Evolutionary conservation across 1,284 basidiomycete species (phyloP).

Genomic region (Neolentinus lepideus): DNA sequence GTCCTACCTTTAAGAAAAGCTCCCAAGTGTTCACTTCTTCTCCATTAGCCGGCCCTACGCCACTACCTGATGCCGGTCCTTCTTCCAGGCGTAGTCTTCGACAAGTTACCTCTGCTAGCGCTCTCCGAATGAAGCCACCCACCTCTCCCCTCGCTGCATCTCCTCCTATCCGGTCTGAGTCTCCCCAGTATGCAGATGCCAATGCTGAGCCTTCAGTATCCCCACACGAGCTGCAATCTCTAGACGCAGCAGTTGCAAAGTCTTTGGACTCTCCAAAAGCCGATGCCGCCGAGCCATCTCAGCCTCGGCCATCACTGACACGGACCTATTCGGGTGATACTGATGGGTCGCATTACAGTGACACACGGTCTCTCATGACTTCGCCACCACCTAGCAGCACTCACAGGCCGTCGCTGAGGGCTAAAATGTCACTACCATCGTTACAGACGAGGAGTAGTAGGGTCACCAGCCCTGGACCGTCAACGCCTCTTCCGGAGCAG

Average conservation of each 20-base stretch:
- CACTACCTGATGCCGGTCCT: neutral
- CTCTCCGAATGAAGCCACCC: neutral
- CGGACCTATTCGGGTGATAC: conserved; percentile 15
- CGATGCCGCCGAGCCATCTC: conserved; percentile 5
- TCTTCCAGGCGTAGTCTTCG: conserved; percentile 8
- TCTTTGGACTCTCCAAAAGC: conserved; percentile 1
- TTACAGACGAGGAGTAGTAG: conserved; percentile 37
- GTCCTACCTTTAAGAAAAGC: neutral
- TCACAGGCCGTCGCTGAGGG: conserved; percentile 31
- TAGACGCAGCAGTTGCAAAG: conserved; percentile 3
- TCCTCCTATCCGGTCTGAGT: neutral
- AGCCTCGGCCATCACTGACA: conserved; percentile 10
- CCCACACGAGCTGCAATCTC: neutral
- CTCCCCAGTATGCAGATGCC: neutral
- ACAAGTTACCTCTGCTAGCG: conserved; percentile 12
- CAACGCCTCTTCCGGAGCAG: conserved; percentile 20
- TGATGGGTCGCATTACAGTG: conserved; percentile 14
- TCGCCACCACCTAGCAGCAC: conserved; percentile 11
- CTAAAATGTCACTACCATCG: conserved; percentile 53
- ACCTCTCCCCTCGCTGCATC: neutral
- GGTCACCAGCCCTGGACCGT: conserved; percentile 16
- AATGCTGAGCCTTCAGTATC: neutral
- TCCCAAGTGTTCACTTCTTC: neutral
- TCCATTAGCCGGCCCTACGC: neutral
- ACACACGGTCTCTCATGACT: conserved; percentile 12